phyloP scores from a whole-genome alignment of 2,329 filamentous ascomycete species.

The Xylariaceae sp. region DNA sequence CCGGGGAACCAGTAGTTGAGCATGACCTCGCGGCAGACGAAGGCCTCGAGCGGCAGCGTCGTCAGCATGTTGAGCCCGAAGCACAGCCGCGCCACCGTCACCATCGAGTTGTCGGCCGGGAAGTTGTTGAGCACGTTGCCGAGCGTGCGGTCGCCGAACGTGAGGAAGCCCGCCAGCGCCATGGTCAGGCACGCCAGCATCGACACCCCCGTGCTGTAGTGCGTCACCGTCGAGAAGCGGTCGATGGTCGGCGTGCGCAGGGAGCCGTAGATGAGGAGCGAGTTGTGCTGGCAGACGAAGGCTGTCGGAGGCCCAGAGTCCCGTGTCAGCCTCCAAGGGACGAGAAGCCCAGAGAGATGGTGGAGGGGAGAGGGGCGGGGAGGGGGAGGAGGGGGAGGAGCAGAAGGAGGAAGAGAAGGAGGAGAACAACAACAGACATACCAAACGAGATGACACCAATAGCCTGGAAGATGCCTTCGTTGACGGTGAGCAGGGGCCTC shows the following conservation, averaged over 20 bases:
- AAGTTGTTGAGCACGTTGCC: conserved; percentile 99
- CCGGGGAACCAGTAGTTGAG: conserved; percentile 67
- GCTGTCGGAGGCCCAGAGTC: conserved; percentile 34
- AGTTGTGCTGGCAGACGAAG: conserved; percentile 83
- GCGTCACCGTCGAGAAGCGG: conserved; percentile 86
- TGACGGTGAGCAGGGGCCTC: conserved; percentile 66
- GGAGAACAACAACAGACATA: conserved; percentile 32
- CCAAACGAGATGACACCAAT: conserved; percentile 98
- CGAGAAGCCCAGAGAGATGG: conserved; percentile 1
- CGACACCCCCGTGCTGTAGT: conserved; percentile 84
- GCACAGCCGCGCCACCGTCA: conserved; percentile 89
- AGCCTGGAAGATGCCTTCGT: conserved; percentile 85
- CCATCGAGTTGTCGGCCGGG: conserved; percentile 79
- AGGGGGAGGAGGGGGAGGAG: neutral
- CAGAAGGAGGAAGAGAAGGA: no score
- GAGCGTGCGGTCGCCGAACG: conserved; percentile 83
- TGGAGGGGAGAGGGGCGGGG: neutral
- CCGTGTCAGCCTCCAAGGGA: neutral
- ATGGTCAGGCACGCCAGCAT: conserved; percentile 87
- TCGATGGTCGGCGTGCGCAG: conserved; percentile 90
- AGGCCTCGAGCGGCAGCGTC: conserved; percentile 89
- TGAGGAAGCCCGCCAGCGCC: conserved; percentile 83
- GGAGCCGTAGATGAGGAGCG: conserved; percentile 92
- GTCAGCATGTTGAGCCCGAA: conserved; percentile 99
- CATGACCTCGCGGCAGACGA: conserved; percentile 97